Conservation (phyloP, 768 basidiomycete genomes). For the Royoungia palumana region DNA sequence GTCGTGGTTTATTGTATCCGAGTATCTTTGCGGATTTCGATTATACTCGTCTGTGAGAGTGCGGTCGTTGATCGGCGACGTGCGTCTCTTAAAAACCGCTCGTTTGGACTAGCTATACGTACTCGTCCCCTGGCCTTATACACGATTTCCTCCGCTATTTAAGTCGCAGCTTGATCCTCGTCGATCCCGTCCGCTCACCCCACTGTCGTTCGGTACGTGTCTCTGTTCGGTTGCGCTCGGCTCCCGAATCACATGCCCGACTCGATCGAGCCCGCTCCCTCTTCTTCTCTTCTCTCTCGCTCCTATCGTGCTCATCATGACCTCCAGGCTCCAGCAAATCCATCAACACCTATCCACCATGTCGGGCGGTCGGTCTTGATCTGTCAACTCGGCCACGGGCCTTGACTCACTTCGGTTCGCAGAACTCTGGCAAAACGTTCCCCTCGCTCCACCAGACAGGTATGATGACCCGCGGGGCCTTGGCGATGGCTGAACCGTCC, state of each 20-base stretch:
- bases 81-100: neutral
- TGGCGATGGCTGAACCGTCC: constrained; percentile 4
- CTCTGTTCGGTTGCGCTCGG: too few relatives aligned
- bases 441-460: constrained; percentile 86
- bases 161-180: too few relatives aligned
- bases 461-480: constrained; percentile 26
- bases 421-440: constrained; percentile 76
- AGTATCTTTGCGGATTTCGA: neutral
- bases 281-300: neutral
- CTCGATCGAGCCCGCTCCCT: neutral
- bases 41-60: too few relatives aligned
- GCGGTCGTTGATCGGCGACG: neutral
- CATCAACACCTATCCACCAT: constrained; percentile 52
- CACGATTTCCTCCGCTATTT: too few relatives aligned
- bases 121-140: too few relatives aligned
- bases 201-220: too few relatives aligned
- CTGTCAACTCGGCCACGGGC: neutral
- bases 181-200: too few relatives aligned
- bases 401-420: constrained; percentile 5
- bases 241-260: constrained; percentile 20
- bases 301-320: constrained; percentile 37
- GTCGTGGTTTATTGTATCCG: constrained; percentile 19
- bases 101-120: too few relatives aligned
- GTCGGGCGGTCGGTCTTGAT: constrained; percentile 49
- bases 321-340: constrained; percentile 59